Percentiles rank a stretch among this genome's conserved stretches.
phyloP scores from a whole-genome alignment of 352 stramenopile species.

The Pythium pyrilobum region DNA sequence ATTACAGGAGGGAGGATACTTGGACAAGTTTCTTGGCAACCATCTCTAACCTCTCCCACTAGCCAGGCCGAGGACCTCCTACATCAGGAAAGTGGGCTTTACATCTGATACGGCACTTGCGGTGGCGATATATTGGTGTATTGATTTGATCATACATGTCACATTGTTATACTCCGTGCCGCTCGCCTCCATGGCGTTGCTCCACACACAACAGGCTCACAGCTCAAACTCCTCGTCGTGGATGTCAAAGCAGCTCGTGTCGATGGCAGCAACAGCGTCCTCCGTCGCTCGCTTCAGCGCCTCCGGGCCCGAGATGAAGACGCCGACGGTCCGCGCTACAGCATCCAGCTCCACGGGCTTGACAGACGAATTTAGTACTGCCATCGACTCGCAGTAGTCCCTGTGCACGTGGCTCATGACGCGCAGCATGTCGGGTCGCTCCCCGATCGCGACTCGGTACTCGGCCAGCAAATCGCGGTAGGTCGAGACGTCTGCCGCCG shows the following conservation, averaged over 20 bases:
- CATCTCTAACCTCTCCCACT: too few relatives aligned
- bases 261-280: constrained; percentile 1
- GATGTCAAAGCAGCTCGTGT: constrained; percentile 13
- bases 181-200: too few relatives aligned
- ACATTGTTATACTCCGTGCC: too few relatives aligned
- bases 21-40: constrained; percentile 25
- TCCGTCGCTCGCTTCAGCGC: constrained; percentile 14
- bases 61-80: too few relatives aligned
- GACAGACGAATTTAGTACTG: background rate
- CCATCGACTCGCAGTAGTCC: background rate
- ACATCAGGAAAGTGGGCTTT: too few relatives aligned
- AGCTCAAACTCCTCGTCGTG: constrained; percentile 19
- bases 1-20: constrained; percentile 33
- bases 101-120: too few relatives aligned
- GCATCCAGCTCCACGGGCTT: background rate
- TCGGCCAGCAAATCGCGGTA: constrained; percentile 15
- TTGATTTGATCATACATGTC: too few relatives aligned
- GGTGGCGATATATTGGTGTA: too few relatives aligned
- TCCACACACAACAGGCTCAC: background rate
- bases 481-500: background rate
- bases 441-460: constrained; percentile 12
- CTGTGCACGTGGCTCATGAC: constrained; percentile 1
- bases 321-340: constrained; percentile 1
- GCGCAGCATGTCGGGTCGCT: constrained; percentile 6
- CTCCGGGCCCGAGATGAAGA: constrained; percentile 15